Percentiles rank a stretch among this genome's conserved stretches.
Conservation (phyloP, 2,329 filamentous ascomycete species). For the Intubia oerlemansii region DNA sequence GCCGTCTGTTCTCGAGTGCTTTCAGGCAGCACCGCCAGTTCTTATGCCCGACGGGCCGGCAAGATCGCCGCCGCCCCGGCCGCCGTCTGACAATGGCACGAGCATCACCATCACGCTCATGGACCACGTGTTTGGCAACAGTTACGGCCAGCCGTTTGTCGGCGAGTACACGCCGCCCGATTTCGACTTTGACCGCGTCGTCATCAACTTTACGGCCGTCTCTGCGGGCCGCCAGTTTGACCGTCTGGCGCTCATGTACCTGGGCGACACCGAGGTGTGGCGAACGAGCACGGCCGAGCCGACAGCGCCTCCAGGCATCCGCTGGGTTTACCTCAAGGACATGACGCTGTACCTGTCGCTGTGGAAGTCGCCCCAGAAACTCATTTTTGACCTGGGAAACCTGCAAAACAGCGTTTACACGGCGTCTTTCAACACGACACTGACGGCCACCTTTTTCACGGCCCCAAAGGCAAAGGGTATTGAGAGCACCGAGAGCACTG, state of each 20-base stretch:
- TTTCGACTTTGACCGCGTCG: constrained; percentile 52
- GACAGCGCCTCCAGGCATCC: constrained; percentile 39
- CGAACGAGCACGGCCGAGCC: constrained; percentile 69
- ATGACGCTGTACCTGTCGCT: constrained; percentile 50
- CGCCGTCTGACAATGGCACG: too few species aligned
- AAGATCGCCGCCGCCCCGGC: too few species aligned
- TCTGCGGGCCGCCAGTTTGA: constrained; percentile 57
- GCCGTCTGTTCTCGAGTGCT: constrained; percentile 41
- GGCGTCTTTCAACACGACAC: constrained; percentile 48
- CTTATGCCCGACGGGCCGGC: constrained; percentile 24
- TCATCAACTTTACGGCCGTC: constrained; percentile 55
- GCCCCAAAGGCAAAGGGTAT: too few species aligned
- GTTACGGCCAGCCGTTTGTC: constrained; percentile 54
- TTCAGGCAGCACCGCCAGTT: constrained; percentile 49
- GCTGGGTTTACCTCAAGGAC: constrained; percentile 61
- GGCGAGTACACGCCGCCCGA: constrained; percentile 43
- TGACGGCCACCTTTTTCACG: constrained; percentile 51
- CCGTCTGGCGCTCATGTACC: constrained; percentile 52
- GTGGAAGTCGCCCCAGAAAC: constrained; percentile 45
- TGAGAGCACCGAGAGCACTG: constrained; percentile 12
- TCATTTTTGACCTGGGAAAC: constrained; percentile 68
- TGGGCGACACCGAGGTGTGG: constrained; percentile 63
- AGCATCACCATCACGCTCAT: constrained; percentile 44
- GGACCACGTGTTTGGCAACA: constrained; percentile 47
- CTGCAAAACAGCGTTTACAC: constrained; percentile 51